phyloP scores from a whole-genome alignment of 1,284 basidiomycete species.

The Termitomyces sp. region DNA sequence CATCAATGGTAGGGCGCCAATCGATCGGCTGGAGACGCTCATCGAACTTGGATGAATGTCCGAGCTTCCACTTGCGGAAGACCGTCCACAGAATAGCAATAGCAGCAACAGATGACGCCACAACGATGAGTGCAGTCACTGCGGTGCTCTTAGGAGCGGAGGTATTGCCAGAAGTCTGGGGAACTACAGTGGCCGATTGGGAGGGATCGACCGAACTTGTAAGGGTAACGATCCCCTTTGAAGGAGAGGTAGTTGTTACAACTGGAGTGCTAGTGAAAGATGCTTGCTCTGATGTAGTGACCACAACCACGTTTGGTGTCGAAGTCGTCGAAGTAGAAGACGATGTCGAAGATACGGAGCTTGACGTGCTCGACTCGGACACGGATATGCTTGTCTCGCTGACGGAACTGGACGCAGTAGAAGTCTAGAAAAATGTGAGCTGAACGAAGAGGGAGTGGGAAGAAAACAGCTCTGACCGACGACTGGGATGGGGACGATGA shows the following conservation, averaged over 20 bases:
- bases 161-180: conserved; percentile 27
- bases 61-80: conserved; percentile 90
- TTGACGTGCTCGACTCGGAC: conserved; percentile 10
- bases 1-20: conserved; percentile 61
- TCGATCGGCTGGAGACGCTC: conserved; percentile 80
- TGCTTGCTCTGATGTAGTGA: conserved; percentile 16
- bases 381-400: conserved; percentile 2
- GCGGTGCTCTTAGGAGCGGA: conserved; percentile 57
- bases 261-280: conserved; percentile 15
- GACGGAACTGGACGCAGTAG: conserved; percentile 8
- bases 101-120: conserved; percentile 65
- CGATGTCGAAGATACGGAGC: conserved; percentile 2
- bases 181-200: conserved; percentile 20
- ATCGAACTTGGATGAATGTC: conserved; percentile 74
- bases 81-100: conserved; percentile 76
- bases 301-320: conserved; percentile 14
- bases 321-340: conserved; percentile 12
- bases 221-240: conserved; percentile 18
- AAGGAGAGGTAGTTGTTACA: conserved; percentile 17
- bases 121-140: conserved; percentile 66
- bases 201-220: conserved; percentile 22
- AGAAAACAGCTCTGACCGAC: conserved; percentile 5
- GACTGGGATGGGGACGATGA: conserved; percentile 1
- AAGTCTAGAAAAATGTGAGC: conserved; percentile 7
- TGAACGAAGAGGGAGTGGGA: background rate